These are phyloP conservation scores for Suillus hirtellus DNA, from an alignment of 768 basidiomycete species.

Conservation along the genomic window DNA sequence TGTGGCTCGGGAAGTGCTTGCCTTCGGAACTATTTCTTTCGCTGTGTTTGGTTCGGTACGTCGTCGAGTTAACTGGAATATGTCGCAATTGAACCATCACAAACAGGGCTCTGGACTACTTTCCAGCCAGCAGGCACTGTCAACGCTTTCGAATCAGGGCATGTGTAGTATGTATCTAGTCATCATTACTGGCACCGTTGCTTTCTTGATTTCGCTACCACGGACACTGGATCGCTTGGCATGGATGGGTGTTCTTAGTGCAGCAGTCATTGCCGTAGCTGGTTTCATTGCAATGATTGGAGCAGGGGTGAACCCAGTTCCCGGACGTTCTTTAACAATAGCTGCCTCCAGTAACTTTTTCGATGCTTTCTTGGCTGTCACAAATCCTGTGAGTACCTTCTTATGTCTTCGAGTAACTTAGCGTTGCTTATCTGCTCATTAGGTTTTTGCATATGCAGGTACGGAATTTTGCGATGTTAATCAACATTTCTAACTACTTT, in stretches of 20 bases:
- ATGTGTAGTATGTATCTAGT: slow-evolving; percentile 47
- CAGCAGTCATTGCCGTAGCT: slow-evolving; percentile 41
- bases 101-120: slow-evolving; percentile 47
- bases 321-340: slow-evolving; percentile 39
- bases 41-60: slow-evolving; percentile 45
- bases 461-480: slow-evolving; percentile 14
- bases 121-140: slow-evolving; percentile 54
- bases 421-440: neutral
- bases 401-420: neutral
- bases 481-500: neutral
- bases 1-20: slow-evolving; percentile 45
- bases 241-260: slow-evolving; percentile 49
- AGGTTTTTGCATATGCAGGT: slow-evolving; percentile 56
- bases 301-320: slow-evolving; percentile 46
- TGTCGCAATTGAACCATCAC: neutral
- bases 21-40: slow-evolving; percentile 49
- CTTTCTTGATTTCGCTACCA: slow-evolving; percentile 44
- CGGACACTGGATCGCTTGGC: slow-evolving; percentile 47
- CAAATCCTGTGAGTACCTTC: slow-evolving; percentile 44
- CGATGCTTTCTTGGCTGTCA: slow-evolving; percentile 52
- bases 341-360: slow-evolving; percentile 44
- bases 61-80: slow-evolving; percentile 3
- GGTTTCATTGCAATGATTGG: slow-evolving; percentile 53
- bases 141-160: slow-evolving; percentile 47
- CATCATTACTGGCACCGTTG: slow-evolving; percentile 47